These are phyloP conservation scores for Euryodendron excelsum DNA, from an alignment of 148 eudicot species.

Conservation along the genomic window DNA sequence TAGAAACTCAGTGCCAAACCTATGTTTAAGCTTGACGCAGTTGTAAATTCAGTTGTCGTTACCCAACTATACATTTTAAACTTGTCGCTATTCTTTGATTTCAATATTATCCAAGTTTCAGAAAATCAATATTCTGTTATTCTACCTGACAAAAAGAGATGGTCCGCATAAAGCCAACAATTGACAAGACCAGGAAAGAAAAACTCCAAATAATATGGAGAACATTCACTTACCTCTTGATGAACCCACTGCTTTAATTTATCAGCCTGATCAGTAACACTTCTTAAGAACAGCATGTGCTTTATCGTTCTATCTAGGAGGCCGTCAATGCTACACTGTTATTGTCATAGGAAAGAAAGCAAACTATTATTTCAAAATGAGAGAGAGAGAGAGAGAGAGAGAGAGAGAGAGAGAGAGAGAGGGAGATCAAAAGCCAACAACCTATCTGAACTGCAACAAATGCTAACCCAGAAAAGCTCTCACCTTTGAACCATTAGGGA, in stretches of 20 bases:
- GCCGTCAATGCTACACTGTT: constrained; percentile 92
- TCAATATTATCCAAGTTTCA: not conserved
- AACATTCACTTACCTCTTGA: constrained; percentile 40
- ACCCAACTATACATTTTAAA: not conserved
- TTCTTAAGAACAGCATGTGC: constrained; percentile 69
- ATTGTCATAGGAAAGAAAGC: constrained; percentile 13
- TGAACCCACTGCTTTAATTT: constrained; percentile 43
- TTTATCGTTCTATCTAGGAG: constrained; percentile 71
- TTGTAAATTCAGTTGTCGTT: too few species aligned
- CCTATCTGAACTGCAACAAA: not conserved
- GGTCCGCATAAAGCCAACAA: not conserved
- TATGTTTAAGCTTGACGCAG: too few species aligned
- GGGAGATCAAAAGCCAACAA: not conserved
- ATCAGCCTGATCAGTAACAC: constrained; percentile 64
- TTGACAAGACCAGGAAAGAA: not conserved
- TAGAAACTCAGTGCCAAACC: too few species aligned
- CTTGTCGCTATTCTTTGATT: not conserved
- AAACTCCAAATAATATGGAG: not conserved
- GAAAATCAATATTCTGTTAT: not conserved
- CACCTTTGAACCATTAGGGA: constrained; percentile 69
- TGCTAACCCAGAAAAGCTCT: constrained; percentile 8
- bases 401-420: not conserved
- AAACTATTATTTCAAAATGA: not conserved
- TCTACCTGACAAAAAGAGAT: not conserved
- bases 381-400: not conserved